Percentiles rank a stretch among this genome's conserved stretches.
Evolutionary conservation across 2,329 filamentous ascomycete genomes (phyloP).

Genomic region (Trichoderma harzianum): DNA sequence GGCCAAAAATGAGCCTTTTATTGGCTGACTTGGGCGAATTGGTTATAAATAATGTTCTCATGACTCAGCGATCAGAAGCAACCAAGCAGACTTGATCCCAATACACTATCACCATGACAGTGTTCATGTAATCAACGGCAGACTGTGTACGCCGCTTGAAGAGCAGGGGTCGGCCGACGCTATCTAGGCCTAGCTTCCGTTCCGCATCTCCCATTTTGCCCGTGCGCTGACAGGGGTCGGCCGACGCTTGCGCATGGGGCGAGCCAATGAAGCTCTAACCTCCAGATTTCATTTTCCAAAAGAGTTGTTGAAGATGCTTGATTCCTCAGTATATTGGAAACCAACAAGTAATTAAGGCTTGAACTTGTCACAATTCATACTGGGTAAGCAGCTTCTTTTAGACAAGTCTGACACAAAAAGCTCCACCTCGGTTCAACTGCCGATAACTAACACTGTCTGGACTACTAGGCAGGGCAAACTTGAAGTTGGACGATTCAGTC

Average conservation of each 20-base stretch:
- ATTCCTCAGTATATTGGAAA: not conserved
- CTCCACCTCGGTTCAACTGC: not conserved
- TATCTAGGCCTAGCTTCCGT: not conserved
- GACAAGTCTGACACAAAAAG: not conserved
- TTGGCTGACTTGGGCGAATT: not conserved
- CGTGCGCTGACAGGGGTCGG: not conserved
- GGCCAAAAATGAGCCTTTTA: not conserved
- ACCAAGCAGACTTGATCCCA: no score
- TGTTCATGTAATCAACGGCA: not conserved
- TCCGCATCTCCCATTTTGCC: not conserved
- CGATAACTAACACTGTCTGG: not conserved
- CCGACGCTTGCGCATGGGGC: not conserved
- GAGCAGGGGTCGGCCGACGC: constrained; percentile 7
- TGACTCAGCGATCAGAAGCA: not conserved
- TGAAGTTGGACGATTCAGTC: not conserved
- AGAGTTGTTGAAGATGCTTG: not conserved
- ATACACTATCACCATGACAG: not conserved
- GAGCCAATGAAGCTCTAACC: not conserved
- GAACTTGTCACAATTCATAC: no score
- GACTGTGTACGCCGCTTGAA: not conserved
- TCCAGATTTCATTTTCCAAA: not conserved
- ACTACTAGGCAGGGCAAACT: not conserved
- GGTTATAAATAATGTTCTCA: not conserved
- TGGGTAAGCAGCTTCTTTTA: not conserved
- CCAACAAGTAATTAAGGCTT: not conserved